Evolutionary conservation across 2,329 filamentous ascomycete genomes (phyloP).

Genomic region (Ophiocordyceps polyrhachis-furcata): DNA sequence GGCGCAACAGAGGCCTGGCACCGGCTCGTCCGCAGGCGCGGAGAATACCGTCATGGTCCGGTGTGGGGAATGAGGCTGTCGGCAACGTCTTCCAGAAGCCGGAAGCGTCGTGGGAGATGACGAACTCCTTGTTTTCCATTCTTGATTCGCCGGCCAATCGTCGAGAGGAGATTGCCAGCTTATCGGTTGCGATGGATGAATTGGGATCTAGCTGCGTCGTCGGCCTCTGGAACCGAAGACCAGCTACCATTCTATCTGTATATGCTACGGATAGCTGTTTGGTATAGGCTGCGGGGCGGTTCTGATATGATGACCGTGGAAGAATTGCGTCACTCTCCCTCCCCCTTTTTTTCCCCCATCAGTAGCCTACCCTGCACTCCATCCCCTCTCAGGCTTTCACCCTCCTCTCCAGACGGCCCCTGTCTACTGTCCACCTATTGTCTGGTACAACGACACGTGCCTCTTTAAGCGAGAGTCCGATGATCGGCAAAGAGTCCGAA

Average conservation of each 20-base stretch:
- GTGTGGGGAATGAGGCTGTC: slow-evolving; percentile 1
- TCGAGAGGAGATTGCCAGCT: background rate
- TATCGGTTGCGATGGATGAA: background rate
- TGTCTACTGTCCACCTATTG: too few relatives aligned
- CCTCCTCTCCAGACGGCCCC: too few relatives aligned
- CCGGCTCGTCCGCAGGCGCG: background rate
- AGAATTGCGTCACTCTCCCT: too few relatives aligned
- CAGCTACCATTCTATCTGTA: background rate
- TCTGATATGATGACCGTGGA: too few relatives aligned
- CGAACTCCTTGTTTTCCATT: too few relatives aligned
- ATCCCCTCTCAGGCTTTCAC: too few relatives aligned
- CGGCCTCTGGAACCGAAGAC: background rate
- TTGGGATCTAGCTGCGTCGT: background rate
- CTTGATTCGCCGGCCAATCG: background rate
- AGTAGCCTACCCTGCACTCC: too few relatives aligned
- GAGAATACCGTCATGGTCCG: background rate
- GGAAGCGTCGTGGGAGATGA: too few relatives aligned
- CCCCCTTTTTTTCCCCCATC: too few relatives aligned
- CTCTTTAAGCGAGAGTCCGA: background rate
- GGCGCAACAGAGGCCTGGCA: background rate
- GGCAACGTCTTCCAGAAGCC: background rate
- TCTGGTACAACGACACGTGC: too few relatives aligned
- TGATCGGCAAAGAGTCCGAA: background rate
- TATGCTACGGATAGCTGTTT: background rate
- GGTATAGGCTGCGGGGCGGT: background rate